Evolutionary conservation across 306 rosid species (phyloP).

Genomic region (Begonia fuchsioides): DNA sequence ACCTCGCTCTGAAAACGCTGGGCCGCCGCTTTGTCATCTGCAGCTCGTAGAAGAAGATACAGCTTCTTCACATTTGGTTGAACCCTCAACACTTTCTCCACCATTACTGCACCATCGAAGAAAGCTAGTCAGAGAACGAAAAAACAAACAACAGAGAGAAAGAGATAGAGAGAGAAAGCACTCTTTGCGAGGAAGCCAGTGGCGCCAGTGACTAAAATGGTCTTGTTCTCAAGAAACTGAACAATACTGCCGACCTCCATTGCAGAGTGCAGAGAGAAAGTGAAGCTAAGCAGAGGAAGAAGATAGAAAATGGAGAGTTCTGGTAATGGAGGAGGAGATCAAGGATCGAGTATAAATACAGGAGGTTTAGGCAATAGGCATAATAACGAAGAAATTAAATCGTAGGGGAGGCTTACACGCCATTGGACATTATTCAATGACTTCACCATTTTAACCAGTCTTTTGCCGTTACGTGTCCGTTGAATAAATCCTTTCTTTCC

Average conservation of each 20-base stretch:
- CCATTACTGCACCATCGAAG: constrained; percentile 30
- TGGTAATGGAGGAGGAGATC: too few species aligned
- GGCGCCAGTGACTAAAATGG: constrained; percentile 11
- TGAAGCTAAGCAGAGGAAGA: too few species aligned
- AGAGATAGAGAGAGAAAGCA: constrained; percentile 2
- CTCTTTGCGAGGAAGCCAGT: constrained; percentile 10
- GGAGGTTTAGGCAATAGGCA: too few species aligned
- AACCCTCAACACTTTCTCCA: constrained; percentile 68
- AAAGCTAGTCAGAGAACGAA: neutral
- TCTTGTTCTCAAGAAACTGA: constrained; percentile 3
- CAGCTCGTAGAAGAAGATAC: constrained; percentile 57
- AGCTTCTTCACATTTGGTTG: constrained; percentile 71
- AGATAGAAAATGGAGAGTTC: too few species aligned
- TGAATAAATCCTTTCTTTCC: too few species aligned
- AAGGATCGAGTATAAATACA: too few species aligned
- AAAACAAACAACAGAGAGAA: constrained; percentile 3
- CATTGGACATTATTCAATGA: too few species aligned
- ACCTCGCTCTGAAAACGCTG: constrained; percentile 55
- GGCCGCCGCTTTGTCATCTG: constrained; percentile 33
- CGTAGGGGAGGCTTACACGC: too few species aligned
- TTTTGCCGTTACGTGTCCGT: too few species aligned
- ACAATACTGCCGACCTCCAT: constrained; percentile 8
- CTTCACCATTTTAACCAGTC: too few species aligned
- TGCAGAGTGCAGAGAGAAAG: neutral
- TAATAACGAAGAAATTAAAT: too few species aligned